Base-by-base conservation (phyloP, 768 basidiomycete species). In the Cantharellus anzutake region DNA sequence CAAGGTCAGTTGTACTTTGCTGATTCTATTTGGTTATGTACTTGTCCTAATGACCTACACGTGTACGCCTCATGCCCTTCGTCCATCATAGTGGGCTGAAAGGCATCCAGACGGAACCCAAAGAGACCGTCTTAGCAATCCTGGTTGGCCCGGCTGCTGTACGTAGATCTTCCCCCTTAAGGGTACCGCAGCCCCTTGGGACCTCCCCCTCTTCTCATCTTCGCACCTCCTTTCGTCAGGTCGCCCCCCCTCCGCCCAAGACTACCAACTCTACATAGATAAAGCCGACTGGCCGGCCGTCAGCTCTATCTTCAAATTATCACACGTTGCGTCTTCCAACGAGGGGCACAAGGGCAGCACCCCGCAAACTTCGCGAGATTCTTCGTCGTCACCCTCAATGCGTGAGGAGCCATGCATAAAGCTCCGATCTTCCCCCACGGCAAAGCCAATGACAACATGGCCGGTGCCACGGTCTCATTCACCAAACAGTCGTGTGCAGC, bases 61-160 rank as follows among this genome's bases (percentile, higher is more conserved):
- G 52, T 55, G 52, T 55, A 7, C 14, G 35, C 35, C 52, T 11
- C 52, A 57, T 57, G 41, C 56, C 7, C 52, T 11, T 11, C 52
- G 14, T 14, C 14, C 56, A 14, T 57, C 5, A 57, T 34, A 57
- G 56, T 57, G 56, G 56, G 56, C 56, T 5, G 35, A 40, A 16
- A 38, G 7, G 14, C 35, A 57, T 37, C 37, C 56, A 5, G 56
- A 42, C 11, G 5, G 16, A 16, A 5, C 56, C 5, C 34, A 5
- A 14, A 38, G 56, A 11, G 35, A 14, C 14, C 41, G 7, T 7
- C 35, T 7, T 35, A 5, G 14, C 7, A 57, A 57, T 41, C 34
- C 38, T 14, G 56, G 56, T 41, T 57, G 56, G 56, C 38, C 56
- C 5, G 56, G 56, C 35, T 57, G 56, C 2, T 57, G 56, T 57